Evolutionary conservation across 371 early-diverging fungal species (phyloP), one percentile per base, ranked within the genome.

Genomic region (Rhizopus stolonifer): DNA sequence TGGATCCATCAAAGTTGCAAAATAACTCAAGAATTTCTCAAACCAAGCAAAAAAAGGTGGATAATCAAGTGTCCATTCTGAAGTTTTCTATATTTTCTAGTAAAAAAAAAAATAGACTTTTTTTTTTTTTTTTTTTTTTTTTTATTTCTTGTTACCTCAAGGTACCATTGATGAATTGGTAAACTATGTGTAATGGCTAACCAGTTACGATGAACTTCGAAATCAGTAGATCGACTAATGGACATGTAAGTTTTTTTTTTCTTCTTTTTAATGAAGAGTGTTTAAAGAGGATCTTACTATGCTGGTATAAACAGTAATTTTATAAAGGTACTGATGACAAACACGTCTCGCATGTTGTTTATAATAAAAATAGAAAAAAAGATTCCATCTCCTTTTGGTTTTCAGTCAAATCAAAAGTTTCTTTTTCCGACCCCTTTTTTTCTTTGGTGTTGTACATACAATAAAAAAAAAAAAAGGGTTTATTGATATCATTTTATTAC

Each of bases 201-300:
- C 98, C 98, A 98, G 72, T 98, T 96, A 50, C 98, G 83, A 74
- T 98, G 98, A 4, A 98, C 98, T 69, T 98, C 98, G 81, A 98
- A 98, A 77, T 98, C 98, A 13, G 98, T 98, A 26, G 97, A 96
- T 54, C 82, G 83, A 69, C 91, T 89, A 55, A 39, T 29, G 17
- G 21, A 39, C 3, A 31, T 21, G 15, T 32, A 44, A 25, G 44
- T 25, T 31, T 26, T 40, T 19, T 40, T 44, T 25, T 47, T 44
- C 43, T 49, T 26, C 26, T 38, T 31, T 29, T 29, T 29, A 29
- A 29, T 7, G 10, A 29, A 29, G 10, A 29, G 10, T 7, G 10
- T 7, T 7, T 7, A 29, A 29, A 10, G 10, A 29, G 10, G 10
- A 29, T 29, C 83, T 67, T 80, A 83, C 87, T 90, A 90, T 22